These are phyloP conservation scores for Astragalus membranaceus DNA, from an alignment of 306 rosid genomes.

Conservation along the genomic window DNA sequence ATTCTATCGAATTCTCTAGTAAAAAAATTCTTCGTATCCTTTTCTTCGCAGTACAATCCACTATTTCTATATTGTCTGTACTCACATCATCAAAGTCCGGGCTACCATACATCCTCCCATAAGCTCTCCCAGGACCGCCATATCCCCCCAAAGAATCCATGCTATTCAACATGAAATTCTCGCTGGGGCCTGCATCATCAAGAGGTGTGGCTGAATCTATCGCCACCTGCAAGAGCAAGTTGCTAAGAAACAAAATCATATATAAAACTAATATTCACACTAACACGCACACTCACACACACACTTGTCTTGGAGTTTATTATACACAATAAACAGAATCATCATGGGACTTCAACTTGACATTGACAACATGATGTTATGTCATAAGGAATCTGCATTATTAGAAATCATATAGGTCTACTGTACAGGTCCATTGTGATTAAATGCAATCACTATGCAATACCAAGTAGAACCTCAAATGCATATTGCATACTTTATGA, in stretches of 20 bases:
- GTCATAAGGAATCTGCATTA: background rate
- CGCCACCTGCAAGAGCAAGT: constrained; percentile 40
- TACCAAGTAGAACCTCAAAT: background rate
- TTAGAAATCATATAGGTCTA: background rate
- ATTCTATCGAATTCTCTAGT: background rate
- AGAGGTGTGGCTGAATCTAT: constrained; percentile 85
- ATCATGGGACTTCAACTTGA: background rate
- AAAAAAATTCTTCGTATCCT: background rate
- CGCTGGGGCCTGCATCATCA: constrained; percentile 82
- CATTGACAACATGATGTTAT: background rate
- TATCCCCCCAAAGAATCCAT: constrained; percentile 63
- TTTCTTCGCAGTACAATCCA: background rate
- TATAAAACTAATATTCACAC: background rate
- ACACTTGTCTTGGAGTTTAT: background rate
- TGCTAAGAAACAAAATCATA: background rate
- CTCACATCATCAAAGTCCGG: constrained; percentile 88
- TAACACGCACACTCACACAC: background rate
- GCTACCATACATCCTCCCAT: constrained; percentile 93
- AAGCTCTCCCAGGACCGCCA: constrained; percentile 79
- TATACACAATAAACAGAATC: background rate
- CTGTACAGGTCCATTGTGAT: background rate
- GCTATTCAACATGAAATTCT: constrained; percentile 50
- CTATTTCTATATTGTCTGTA: background rate
- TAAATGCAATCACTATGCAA: background rate
- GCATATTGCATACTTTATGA: background rate